These are phyloP conservation scores for Ogataea chonburiensis DNA, from an alignment of 805 yeast genomes.

Conservation along the genomic window DNA sequence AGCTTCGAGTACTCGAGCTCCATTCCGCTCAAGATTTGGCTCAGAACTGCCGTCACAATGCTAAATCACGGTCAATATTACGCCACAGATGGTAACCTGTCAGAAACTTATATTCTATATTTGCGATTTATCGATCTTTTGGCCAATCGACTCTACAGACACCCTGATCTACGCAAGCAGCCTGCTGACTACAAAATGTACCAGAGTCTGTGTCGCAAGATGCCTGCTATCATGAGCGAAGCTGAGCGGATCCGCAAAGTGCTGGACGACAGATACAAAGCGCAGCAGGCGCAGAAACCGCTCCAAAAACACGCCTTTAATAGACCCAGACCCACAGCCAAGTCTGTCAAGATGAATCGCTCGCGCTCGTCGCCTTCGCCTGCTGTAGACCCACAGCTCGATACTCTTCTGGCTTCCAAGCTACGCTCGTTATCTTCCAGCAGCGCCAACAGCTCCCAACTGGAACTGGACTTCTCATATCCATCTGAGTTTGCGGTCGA, in stretches of 20 bases:
- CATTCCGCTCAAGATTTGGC: slow-evolving; percentile 53
- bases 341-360: neutral
- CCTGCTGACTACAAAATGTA: slow-evolving; percentile 27
- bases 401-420: slow-evolving; percentile 6
- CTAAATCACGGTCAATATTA: slow-evolving; percentile 48
- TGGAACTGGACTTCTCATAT: slow-evolving; percentile 5
- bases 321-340: neutral
- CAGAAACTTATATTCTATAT: slow-evolving; percentile 55
- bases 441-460: slow-evolving; percentile 6
- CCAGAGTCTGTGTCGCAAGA: slow-evolving; percentile 19
- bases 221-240: slow-evolving; percentile 32
- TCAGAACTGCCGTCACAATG: slow-evolving; percentile 51
- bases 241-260: slow-evolving; percentile 30
- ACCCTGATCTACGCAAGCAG: slow-evolving; percentile 38
- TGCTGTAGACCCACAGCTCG: slow-evolving; percentile 4
- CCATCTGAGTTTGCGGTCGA: slow-evolving; percentile 8
- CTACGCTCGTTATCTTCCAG: slow-evolving; percentile 11
- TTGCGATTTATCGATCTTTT: slow-evolving; percentile 59
- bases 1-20: slow-evolving; percentile 51
- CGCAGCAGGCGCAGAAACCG: neutral
- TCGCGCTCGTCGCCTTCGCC: slow-evolving; percentile 2
- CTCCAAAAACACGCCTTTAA: neutral
- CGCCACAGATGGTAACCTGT: slow-evolving; percentile 40
- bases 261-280: slow-evolving; percentile 25
- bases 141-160: slow-evolving; percentile 44